phyloP scores from a whole-genome alignment of 192 early-diverging fungal genomes.

The Phlyctochytrium planicorne region DNA sequence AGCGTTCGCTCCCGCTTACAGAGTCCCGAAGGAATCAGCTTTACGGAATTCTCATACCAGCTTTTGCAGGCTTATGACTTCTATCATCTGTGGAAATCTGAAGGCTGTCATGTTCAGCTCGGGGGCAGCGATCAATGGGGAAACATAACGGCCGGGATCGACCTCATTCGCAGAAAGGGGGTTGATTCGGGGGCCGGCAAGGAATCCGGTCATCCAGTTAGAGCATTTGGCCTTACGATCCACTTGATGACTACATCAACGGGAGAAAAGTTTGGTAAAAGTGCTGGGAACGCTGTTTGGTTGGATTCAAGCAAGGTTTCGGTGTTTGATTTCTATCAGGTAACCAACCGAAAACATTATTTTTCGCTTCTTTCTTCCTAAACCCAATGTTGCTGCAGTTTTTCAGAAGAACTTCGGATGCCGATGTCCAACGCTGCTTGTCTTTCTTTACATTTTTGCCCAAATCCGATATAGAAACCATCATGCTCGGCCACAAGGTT shows the following conservation, averaged over 20 bases:
- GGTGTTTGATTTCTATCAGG: constrained; percentile 91
- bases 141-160: constrained; percentile 91
- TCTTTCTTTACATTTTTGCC: constrained; percentile 80
- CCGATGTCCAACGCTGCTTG: constrained; percentile 74
- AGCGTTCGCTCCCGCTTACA: constrained; percentile 81
- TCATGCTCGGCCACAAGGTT: constrained; percentile 69
- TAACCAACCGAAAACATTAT: no score
- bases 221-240: constrained; percentile 81
- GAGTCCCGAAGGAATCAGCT: constrained; percentile 83
- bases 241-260: constrained; percentile 81
- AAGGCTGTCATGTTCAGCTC: constrained; percentile 69
- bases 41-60: constrained; percentile 97
- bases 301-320: constrained; percentile 77
- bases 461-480: constrained; percentile 51
- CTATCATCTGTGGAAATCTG: constrained; percentile 71
- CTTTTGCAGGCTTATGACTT: constrained; percentile 94
- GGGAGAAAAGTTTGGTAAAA: constrained; percentile 98
- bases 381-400: constrained; percentile 49
- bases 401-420: constrained; percentile 82
- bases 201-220: not conserved
- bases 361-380: not conserved
- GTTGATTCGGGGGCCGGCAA: not conserved
- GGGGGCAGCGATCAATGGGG: constrained; percentile 99
- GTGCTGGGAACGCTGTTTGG: constrained; percentile 95
- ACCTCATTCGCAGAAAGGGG: constrained; percentile 75